A percentile compares a stretch with the other conserved stretches of the same genome.
Evolutionary conservation across 2,329 filamentous ascomycete species (phyloP).

Genomic region (Trichoderma hamatum): DNA sequence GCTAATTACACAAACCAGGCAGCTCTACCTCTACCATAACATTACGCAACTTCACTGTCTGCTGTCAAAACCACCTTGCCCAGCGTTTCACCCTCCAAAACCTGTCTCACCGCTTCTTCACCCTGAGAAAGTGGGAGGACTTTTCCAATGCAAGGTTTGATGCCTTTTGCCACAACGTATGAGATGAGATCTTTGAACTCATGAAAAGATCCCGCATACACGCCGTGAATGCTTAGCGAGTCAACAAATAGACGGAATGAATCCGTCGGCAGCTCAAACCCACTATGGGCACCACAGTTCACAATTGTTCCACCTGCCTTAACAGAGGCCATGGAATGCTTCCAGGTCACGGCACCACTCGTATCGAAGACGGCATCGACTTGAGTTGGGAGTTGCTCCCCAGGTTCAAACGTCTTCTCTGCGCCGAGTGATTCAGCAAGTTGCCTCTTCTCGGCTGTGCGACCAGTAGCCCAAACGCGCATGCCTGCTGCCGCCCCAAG

Average conservation of each 20-base stretch:
- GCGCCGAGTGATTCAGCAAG: slow-evolving; percentile 9
- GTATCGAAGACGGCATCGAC: slow-evolving; percentile 25
- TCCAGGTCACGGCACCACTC: slow-evolving; percentile 19
- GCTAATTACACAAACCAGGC: not conserved
- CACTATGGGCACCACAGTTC: slow-evolving; percentile 9
- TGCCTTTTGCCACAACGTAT: slow-evolving; percentile 6
- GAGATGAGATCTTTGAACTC: slow-evolving; percentile 22
- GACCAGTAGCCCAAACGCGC: slow-evolving; percentile 13
- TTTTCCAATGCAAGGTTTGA: slow-evolving; percentile 17
- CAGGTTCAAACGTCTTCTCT: slow-evolving; percentile 14
- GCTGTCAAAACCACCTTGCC: slow-evolving; percentile 11
- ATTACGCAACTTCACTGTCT: not conserved
- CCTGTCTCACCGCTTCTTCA: not conserved
- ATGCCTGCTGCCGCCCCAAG: slow-evolving; percentile 20
- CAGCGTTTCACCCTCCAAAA: not conserved
- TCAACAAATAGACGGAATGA: slow-evolving; percentile 10
- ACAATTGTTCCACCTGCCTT: slow-evolving; percentile 11
- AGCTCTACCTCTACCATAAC: not conserved
- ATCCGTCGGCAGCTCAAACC: slow-evolving; percentile 20
- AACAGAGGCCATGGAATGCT: slow-evolving; percentile 15
- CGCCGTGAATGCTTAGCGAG: slow-evolving; percentile 17
- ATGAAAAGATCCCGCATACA: slow-evolving; percentile 10
- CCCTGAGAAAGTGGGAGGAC: slow-evolving; percentile 1
- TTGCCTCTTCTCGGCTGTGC: slow-evolving; percentile 14
- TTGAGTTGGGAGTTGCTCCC: not conserved